phyloP scores from a whole-genome alignment of 139 green algal genomes.

The Chlamydomonas eustigma region DNA sequence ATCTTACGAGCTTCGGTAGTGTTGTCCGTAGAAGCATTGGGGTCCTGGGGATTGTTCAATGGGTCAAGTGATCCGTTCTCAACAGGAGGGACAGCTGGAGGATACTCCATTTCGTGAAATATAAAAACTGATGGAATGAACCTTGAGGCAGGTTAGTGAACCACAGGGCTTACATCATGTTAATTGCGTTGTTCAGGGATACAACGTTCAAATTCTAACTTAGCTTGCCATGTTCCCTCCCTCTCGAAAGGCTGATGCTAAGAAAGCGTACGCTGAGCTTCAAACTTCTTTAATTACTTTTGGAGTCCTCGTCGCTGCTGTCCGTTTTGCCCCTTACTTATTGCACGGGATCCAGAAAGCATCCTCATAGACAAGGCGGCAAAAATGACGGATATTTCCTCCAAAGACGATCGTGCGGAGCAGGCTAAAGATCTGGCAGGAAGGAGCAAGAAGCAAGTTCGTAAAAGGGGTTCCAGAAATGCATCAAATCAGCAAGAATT shows the following conservation, averaged over 20 bases:
- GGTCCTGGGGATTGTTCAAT: no score
- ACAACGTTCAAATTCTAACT: no score
- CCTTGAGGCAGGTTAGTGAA: no score
- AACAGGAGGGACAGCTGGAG: no score
- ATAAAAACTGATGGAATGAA: no score
- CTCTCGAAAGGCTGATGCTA: constrained; percentile 44
- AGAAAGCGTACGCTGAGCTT: constrained; percentile 56
- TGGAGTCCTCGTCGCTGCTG: constrained; percentile 34
- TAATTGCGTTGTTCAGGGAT: no score
- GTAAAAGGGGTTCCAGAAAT: not conserved
- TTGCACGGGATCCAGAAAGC: constrained; percentile 44
- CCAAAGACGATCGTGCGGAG: not conserved
- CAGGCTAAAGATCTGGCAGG: constrained; percentile 3
- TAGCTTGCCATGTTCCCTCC: constrained; percentile 48
- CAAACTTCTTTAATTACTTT: constrained; percentile 50
- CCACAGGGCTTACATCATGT: no score
- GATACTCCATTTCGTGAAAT: no score
- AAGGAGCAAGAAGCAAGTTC: not conserved
- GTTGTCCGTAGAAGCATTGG: no score
- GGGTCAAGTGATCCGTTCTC: no score
- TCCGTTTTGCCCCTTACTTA: constrained; percentile 55
- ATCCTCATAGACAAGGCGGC: constrained; percentile 2
- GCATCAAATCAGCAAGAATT: not conserved
- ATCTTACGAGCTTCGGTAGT: no score
- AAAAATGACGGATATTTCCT: not conserved